Evolutionary conservation across 1,139 yeast genomes (phyloP), one percentile per base, ranked within the genome.

Genomic region (Candida pseudoviswanathii): DNA sequence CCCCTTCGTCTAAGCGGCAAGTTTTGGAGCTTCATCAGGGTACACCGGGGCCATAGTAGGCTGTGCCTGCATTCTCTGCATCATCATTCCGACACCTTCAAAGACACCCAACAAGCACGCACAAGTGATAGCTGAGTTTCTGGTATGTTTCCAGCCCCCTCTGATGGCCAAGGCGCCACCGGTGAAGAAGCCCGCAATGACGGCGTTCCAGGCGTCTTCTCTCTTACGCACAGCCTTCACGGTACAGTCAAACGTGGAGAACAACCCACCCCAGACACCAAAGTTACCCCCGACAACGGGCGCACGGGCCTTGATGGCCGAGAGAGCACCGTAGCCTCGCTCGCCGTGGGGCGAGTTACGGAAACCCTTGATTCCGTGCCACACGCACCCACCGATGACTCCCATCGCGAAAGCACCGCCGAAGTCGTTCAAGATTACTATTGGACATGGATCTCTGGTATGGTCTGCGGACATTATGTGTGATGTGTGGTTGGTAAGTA

Each of bases 381-480:
- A 94, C 57, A 95, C 86, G 62, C 95, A 85, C 58, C 99, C 99
- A 75, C 99, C 98, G 64, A 94, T 89, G 60, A 84, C 86, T 72
- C 99, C 99, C 98, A 94, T 92, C 64, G 98, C 85, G 64, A 91
- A 94, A 51, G 99, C 98, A 67, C 98, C 98, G 64, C 99, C 99
- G 64, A 94, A 94, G 78, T 94, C 99, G 71, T 86, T 92, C 58
- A 94, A 76, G 60, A 94, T 91, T 56, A 94, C 98, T 59, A 92
- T 82, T 53, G 99, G 99, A 77, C 99, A 94, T 63, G 99, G 99
- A 69, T 94, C 99, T 84, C 99, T 89, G 42, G 97, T 84, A 72
- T 94, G 99, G 76, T 95, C 99, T 51, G 97, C 97, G 45, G 94
- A 85, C 92, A 86, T 85, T 38, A 25, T 37, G 30, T 37, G 21